Evolutionary conservation across 2,329 filamentous ascomycete genomes (phyloP), one percentile per base, ranked within the genome.

Genomic region (Alternaria angustiovoidea): DNA sequence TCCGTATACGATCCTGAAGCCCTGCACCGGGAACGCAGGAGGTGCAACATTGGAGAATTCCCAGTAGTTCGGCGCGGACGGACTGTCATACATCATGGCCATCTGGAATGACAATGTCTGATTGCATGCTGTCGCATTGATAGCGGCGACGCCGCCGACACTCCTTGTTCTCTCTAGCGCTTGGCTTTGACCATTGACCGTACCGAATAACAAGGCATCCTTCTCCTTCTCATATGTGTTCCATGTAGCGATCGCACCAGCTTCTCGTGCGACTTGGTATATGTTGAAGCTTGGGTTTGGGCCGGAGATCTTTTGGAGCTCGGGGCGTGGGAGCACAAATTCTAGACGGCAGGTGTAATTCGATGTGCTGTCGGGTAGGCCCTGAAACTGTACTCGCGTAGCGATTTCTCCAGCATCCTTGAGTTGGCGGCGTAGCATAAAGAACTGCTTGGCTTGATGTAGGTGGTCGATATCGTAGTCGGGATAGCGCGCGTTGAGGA

Each of bases 31-130:
- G 51, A 24, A 66, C 4, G 60, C 70, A 4, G 71, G 70, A n/a
- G 70, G 68, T 14, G 28, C 54, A 7, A 73, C 63, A 41, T 74
- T 64, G 14, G 60, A 42, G 39, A 73, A 77, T 22, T 68, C 63
- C 74, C 67, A 75, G 38, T 72, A 75, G 32, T 77, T 75, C 3
- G 70, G 69, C 41, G 47, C 16, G 14, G 52, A 57, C 8, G 24
- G 46, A 8, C 67, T 64, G n/a, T 72, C 52, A 24, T 62, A 71
- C 34, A 61, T 59, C 68, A 75, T 69, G 7, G 67, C 66, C 68
- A 75, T 73, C 55, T 72, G 67, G 46, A 74, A 75, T 12, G 71
- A 73, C 52, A 75, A 43, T 20, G 69, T 73, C 46, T 71, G 65
- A 49, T 69, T 73, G 39, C 73, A 76, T 14, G 42, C 43, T 36